Base-by-base conservation (phyloP, 2,329 filamentous ascomycete species). In the Sporothrix sp. region DNA sequence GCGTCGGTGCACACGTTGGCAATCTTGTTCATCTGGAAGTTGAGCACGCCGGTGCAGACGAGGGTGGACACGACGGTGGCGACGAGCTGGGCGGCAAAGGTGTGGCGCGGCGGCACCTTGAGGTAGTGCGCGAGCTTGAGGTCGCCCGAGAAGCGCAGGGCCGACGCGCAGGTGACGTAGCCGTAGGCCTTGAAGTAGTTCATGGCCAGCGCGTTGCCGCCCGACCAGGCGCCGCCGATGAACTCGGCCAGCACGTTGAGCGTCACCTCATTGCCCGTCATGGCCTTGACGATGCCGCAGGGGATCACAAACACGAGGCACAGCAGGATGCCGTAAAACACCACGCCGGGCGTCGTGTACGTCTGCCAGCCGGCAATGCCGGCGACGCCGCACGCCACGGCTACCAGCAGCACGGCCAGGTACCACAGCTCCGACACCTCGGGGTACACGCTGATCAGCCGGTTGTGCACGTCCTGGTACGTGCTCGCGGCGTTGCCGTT, bases 371-470 rank as follows among this genome's bases (percentile, higher is more conserved):
- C 66, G 3, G 68, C 66, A 33, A 78, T 70, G 20, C 70, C 74
- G 1, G 65, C 70, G 38, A 74, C 61, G 14, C 72, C 72, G 10
- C 72, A 63, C 3, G 64, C 68, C 45, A 76, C 65, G 28, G 74
- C 71, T 1, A 67, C 51, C 18, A 68, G 60, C 1, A 76, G 63
- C 39, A 68, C 65, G 7, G 66, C 46, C 27, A 70, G 54, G 54
- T 75, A 78, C 75, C 75, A 78, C 74, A 74, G 76, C 51, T 76
- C 73, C 0, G 75, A 74, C 0, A 73, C 72, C 57, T 74, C 71
- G 5, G 63, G 64, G 55, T 76, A 76, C 1, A 56, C 57, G 11
- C 62, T 60, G 71, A 76, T 76, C 23, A 75, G 64, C 3, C 69
- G 65, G 51, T 68, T 69, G 58, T 76, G 73, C 2, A 72, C 61